Base-by-base conservation (phyloP, 2,329 filamentous ascomycete genomes). In the Colletotrichum karsti region DNA sequence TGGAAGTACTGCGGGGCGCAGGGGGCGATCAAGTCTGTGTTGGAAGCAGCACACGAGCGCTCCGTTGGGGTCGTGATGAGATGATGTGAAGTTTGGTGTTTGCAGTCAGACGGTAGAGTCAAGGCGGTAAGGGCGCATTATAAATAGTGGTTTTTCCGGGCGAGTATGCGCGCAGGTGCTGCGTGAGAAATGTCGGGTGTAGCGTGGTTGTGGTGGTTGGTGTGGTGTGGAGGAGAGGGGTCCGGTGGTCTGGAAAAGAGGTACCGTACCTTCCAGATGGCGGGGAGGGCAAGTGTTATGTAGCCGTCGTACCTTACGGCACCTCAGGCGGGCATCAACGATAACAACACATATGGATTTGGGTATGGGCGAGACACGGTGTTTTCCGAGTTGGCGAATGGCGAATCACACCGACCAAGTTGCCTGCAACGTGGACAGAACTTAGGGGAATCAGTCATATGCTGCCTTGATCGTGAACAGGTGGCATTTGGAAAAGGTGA, bases 191-290 rank as follows among this genome's bases (percentile, higher is more conserved):
- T n/a, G 53, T 39, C n/a, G 50, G 28, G 18, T 28, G 56, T 46
- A 51, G 55, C 48, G 58, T 26, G 2, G 10, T 41, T 13, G 24
- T 33, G 22, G 46, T 54, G 24, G 58, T 18, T 20, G 22, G 35
- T 54, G 59, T 51, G 57, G 57, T 66, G 63, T 59, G 48, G n/a
- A 62, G 63, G 24, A 66, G 63, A 66, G 63, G 57, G 57, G 63
- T 50, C 57, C 63, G 57, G 20, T 53, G 48, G 59, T 42, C 57
- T 39, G 26, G 7, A 35, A 53, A 35, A 57, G 24, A 55, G 58
- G 7, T 46, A 35, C 9, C 48, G 63, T 28, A 51, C 39, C 15
- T 53, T 33, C 30, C 39, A n/a, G 39, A 41, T 51, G 30, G 54
- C 60, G 60, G 60, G 60, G 54, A 35, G 39, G 30, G 54, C 46